Evolutionary conservation across 495 filamentous ascomycete genomes (phyloP), one percentile per base, ranked within the genome.

Genomic region (Lophiotrema nucula): DNA sequence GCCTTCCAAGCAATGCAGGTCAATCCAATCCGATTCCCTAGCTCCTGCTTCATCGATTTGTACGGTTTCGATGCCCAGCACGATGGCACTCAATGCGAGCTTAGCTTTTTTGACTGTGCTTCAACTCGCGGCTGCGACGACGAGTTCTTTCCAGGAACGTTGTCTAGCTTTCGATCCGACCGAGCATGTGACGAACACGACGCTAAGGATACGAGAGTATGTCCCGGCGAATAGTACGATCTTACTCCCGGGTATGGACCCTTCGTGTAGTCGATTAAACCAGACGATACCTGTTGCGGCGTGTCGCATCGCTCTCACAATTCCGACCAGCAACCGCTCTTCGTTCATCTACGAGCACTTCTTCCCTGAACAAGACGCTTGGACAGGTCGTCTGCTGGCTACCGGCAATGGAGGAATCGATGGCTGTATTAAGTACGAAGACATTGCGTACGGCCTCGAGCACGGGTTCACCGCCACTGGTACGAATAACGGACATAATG

Each of bases 341-440:
- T 8, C n/a, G 4, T 31, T 38, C 26, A 37, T 33, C 15, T 23
- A 25, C n/a, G 47, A 56, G 38, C 3, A n/a, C 15, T 56, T 28
- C 42, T 47, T 56, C 16, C 51, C 39, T 3, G 3, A 16, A 5
- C 2, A 11, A 21, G 22, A 22, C 8, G 24, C 8, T 15, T 84
- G 77, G 60, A 74, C 70, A 24, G 76, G 77, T 6, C 74, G 80
- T 4, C 79, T 83, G 58, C 42, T 83, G 38, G 72, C 74, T 10
- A 83, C 81, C 0, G 82, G 82, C 2, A 83, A 83, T 58, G 80
- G 80, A 4, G 82, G 81, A 22, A 72, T 81, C 24, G 75, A 73
- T 51, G 81, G 81, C 10, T 83, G 81, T 74, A 73, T 67, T 26
- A 51, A 66, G 23, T 70, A 70, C 49, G 67, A 55, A 15, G 60